Evolutionary conservation across 2,329 filamentous ascomycete genomes (phyloP), one percentile per base, ranked within the genome.

Genomic region (Botrytis tulipae): DNA sequence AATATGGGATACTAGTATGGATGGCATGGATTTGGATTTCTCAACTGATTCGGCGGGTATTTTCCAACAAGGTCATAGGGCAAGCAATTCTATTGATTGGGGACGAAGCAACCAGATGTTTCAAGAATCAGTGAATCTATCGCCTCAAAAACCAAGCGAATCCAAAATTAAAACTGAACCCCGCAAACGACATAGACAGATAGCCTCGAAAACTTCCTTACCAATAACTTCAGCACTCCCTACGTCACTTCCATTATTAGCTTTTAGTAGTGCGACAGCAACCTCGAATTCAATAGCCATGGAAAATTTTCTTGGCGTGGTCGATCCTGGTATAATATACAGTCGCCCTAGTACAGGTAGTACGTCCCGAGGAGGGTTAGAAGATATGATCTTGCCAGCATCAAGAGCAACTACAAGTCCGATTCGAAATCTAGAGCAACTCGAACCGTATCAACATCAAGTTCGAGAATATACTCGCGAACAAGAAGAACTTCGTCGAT

Each of bases 21-120:
- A 80, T 59, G 84, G 83, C 37, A 89, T 91, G 87, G 88, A 90
- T 73, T 81, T 91, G 71, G 88, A 90, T 77, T 90, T 90, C 74
- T 81, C 83, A 65, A 80, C 83, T 29, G 81, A 85, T 32, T 83
- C 77, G 44, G 71, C 74, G 60, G 75, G 72, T 12, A 78, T 80
- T 71, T 80, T 80, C 46, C 77, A 76, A 46, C 70, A 75, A 2
- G 83, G 78, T 37, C 83, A 89, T 59, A 85, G 85, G 60, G 82
- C 84, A 42, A 84, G 86, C 74, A 85, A 83, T 60, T 87, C 88
- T 0, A 84, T 88, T 71, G 88, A 90, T 79, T 90, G 89, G 89
- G 85, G 84, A 66, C 85, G 84, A 75, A 83, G 85, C 32, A 85
- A 86, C 73, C 87, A 88, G 71, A 84, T 89, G 73, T 89, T 88